Evolutionary conservation across 2,329 filamentous ascomycete species (phyloP).

Genomic region (Fusarium sp.): DNA sequence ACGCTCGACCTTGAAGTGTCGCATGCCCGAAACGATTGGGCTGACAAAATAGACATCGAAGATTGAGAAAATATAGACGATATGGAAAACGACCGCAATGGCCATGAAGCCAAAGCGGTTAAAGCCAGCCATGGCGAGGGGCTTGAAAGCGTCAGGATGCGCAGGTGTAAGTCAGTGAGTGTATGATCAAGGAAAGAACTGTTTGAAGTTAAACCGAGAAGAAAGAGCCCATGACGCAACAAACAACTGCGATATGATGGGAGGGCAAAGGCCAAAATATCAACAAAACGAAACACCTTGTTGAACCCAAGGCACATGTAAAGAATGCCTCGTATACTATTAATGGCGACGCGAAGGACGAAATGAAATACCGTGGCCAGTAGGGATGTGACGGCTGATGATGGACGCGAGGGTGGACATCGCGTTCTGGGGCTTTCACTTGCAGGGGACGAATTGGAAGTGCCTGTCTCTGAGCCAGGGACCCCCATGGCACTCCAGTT

Average conservation of each 20-base stretch:
- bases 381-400: slow-evolving; percentile 30
- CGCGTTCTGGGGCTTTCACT: neutral
- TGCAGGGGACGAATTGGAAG: slow-evolving; percentile 15
- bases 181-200: slow-evolving; percentile 9
- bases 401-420: slow-evolving; percentile 23
- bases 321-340: slow-evolving; percentile 8
- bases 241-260: neutral
- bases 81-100: slow-evolving; percentile 90
- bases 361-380: slow-evolving; percentile 41
- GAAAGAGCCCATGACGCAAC: slow-evolving; percentile 21
- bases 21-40: slow-evolving; percentile 96
- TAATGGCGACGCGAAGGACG: slow-evolving; percentile 10
- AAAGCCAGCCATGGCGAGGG: slow-evolving; percentile 63
- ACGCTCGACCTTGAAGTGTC: slow-evolving; percentile 78
- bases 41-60: slow-evolving; percentile 99
- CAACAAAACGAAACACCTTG: neutral
- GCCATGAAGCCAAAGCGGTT: slow-evolving; percentile 85
- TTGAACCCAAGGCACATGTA: slow-evolving; percentile 11
- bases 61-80: slow-evolving; percentile 94
- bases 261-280: neutral
- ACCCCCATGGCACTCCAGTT: slow-evolving; percentile 20
- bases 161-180: slow-evolving; percentile 41
- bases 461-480: neutral
- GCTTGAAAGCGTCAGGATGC: neutral
- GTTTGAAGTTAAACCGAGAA: neutral